phyloP scores from a whole-genome alignment of 371 early-diverging fungal genomes.

The Actinomucor elegans region DNA sequence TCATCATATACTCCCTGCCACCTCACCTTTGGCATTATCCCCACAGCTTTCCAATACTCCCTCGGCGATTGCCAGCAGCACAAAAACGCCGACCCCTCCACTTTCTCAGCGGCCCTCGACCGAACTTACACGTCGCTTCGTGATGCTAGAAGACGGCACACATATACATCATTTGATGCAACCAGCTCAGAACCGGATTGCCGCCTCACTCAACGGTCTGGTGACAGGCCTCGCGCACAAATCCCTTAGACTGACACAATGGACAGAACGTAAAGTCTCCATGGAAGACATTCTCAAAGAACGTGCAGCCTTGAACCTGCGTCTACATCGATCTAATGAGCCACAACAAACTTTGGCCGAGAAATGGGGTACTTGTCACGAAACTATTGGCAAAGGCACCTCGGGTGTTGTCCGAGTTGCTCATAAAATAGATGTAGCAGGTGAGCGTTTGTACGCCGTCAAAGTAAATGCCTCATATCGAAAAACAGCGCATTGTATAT shows the following conservation, averaged over 20 bases:
- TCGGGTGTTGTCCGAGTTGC: conserved; percentile 52
- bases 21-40: neutral
- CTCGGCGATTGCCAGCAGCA: neutral
- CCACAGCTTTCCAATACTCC: neutral
- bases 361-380: conserved; percentile 55
- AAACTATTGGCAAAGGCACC: conserved; percentile 53
- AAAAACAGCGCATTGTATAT: no score
- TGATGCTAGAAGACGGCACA: conserved; percentile 26
- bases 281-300: conserved; percentile 31
- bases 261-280: conserved; percentile 28
- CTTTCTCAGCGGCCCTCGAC: conserved; percentile 2
- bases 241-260: conserved; percentile 24
- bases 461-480: conserved; percentile 39
- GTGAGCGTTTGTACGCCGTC: conserved; percentile 51
- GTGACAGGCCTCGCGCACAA: conserved; percentile 28
- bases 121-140: conserved; percentile 25
- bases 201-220: conserved; percentile 31
- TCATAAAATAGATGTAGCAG: conserved; percentile 36
- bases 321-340: conserved; percentile 17
- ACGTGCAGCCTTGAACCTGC: conserved; percentile 23
- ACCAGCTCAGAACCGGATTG: conserved; percentile 33
- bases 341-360: conserved; percentile 24
- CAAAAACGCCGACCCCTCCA: conserved; percentile 5
- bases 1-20: neutral
- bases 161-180: conserved; percentile 40